Evolutionary conservation across 2,329 filamentous ascomycete species (phyloP), one percentile per base, ranked within the genome.

Genomic region (Ploettnerulaceae sp.): DNA sequence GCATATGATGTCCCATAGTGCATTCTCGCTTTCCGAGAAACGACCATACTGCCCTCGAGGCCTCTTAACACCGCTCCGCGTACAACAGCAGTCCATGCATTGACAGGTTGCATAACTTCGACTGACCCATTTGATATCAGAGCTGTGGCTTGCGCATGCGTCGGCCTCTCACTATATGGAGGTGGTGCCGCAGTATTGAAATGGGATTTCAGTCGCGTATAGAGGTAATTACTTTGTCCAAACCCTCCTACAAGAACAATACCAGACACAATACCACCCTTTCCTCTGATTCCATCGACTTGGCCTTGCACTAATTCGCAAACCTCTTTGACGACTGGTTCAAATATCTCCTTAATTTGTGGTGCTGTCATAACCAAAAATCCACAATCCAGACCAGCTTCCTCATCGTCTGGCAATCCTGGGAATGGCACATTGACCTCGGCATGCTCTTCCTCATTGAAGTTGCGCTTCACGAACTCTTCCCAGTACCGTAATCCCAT

Each of bases 211-310:
- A 91, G 72, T 2, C 79, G 73, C 29, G 77, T 77, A 68, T 89
- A 87, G 7, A 88, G 74, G 61, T 87, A 88, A 61, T 87, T 81
- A 64, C 80, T 86, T 68, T 89, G 84, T 1, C 86, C 86, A 58
- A 91, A 91, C 5, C 86, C 86, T 53, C 87, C 86, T 0, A 91
- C 86, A 5, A 91, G 73, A 34, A 90, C 82, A 54, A 91, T 88
- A n/a, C 85, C 84, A 8, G 77, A 79, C 4, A 84, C 80, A 40
- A 79, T 69, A 29, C 77, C 79, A 24, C 79, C 78, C 52, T 79
- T 81, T 50, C 70, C 66, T 22, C 79, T 74, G 22, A 87, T 77
- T 6, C 69, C 71, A 45, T 80, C 76, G 11, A 86, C 81, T 57
- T 86, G 81, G 5, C 81, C 81, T 52, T 82, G 75, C 0, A 84